These are phyloP conservation scores for Boechera retrofracta DNA, from an alignment of 345 rosid species.

Conservation along the genomic window DNA sequence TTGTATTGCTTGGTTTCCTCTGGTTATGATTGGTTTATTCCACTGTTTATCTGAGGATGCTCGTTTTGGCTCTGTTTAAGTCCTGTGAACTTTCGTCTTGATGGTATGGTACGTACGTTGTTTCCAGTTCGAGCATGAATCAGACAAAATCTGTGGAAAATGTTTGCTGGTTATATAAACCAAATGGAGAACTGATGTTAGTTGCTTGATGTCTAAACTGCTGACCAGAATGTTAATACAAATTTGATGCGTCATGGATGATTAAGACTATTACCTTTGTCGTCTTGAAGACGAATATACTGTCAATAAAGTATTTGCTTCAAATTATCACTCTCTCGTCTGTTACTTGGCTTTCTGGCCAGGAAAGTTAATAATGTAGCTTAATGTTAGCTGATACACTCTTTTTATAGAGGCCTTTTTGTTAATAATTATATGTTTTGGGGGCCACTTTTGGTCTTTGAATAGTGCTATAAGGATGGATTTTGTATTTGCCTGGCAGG, in stretches of 20 bases:
- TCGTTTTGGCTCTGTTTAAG: not conserved
- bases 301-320: not conserved
- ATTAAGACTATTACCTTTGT: not conserved
- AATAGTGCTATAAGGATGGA: not conserved
- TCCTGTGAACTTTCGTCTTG: too few relatives aligned
- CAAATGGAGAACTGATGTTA: not conserved
- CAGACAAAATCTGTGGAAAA: too few relatives aligned
- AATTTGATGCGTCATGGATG: too few relatives aligned
- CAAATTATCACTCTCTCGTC: not conserved
- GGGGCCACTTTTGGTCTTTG: not conserved
- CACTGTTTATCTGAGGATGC: not conserved
- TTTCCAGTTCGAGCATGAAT: too few relatives aligned
- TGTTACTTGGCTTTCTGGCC: not conserved
- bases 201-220: not conserved
- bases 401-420: not conserved
- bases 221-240: too few relatives aligned
- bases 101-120: not conserved
- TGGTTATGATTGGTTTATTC: slow-evolving; percentile 4
- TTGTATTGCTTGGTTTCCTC: not conserved
- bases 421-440: not conserved
- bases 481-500: slow-evolving; percentile 46
- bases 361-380: not conserved
- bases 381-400: not conserved
- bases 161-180: not conserved
- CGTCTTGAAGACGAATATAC: not conserved